Evolutionary conservation across 495 filamentous ascomycete genomes (phyloP).

Genomic region (Neurospora pannonica): DNA sequence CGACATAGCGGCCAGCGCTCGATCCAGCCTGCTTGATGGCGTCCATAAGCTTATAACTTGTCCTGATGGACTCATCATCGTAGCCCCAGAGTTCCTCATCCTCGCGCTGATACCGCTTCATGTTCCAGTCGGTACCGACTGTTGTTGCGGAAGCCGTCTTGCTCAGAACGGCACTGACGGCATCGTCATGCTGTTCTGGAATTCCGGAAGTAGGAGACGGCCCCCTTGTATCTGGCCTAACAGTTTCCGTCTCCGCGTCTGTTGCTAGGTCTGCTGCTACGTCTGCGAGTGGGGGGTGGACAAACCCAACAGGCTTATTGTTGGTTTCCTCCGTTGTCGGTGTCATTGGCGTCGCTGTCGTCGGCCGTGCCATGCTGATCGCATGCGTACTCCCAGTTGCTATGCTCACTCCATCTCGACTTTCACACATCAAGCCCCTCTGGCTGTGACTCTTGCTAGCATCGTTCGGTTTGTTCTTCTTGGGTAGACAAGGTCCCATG

Average conservation of each 20-base stretch:
- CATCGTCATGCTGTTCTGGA: slow-evolving; percentile 19
- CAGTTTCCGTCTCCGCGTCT: not conserved
- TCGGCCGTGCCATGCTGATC: slow-evolving; percentile 17
- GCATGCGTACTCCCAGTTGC: slow-evolving; percentile 17
- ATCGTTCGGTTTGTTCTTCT: slow-evolving; percentile 43
- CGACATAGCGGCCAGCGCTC: slow-evolving; percentile 37
- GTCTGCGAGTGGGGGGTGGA: not conserved
- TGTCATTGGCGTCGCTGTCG: not conserved
- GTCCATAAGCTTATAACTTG: slow-evolving; percentile 38
- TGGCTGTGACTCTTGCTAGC: slow-evolving; percentile 42
- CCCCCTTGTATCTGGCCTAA: not conserved
- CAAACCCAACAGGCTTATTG: not conserved
- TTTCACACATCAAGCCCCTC: slow-evolving; percentile 34
- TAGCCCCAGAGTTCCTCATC: slow-evolving; percentile 76
- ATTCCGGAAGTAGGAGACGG: slow-evolving; percentile 7
- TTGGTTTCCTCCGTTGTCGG: not conserved
- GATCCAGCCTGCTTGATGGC: slow-evolving; percentile 43
- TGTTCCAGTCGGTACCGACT: slow-evolving; percentile 53
- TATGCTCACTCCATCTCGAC: slow-evolving; percentile 26
- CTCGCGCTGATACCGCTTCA: slow-evolving; percentile 68
- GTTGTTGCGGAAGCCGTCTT: slow-evolving; percentile 21
- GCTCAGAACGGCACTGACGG: slow-evolving; percentile 18
- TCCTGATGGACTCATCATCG: slow-evolving; percentile 21
- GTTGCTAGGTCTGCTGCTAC: not conserved
- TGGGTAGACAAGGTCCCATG: slow-evolving; percentile 64